phyloP scores from a whole-genome alignment of 257 asterid species.

The Solanum medicagineum region DNA sequence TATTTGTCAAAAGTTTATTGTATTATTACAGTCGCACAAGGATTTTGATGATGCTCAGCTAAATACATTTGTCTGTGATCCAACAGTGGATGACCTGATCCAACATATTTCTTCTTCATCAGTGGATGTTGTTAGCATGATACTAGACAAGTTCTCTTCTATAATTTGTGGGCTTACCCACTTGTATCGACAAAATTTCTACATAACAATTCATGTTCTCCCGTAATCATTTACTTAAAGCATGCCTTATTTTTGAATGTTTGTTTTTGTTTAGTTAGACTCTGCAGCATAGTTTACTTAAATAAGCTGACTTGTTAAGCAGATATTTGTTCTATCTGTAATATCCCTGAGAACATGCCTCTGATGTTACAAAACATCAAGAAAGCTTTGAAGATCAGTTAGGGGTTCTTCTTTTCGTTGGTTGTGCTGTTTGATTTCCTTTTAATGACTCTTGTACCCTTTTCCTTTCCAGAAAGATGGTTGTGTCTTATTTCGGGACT shows the following conservation, averaged over 20 bases:
- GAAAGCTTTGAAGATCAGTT: constrained; percentile 66
- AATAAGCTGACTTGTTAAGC: constrained; percentile 48
- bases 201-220: not conserved
- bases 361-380: constrained; percentile 54
- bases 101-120: constrained; percentile 70
- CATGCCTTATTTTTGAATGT: not conserved
- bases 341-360: constrained; percentile 89
- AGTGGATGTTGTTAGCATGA: constrained; percentile 88
- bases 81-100: constrained; percentile 57
- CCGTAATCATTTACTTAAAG: not conserved
- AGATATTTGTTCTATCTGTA: constrained; percentile 98
- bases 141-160: constrained; percentile 18
- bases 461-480: constrained; percentile 53
- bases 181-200: not conserved
- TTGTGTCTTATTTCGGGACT: too few relatives aligned
- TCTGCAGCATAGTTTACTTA: not conserved
- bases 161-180: not conserved
- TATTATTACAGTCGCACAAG: constrained; percentile 58
- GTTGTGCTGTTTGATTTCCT: not conserved
- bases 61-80: constrained; percentile 85
- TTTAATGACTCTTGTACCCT: constrained; percentile 3
- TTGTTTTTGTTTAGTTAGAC: not conserved
- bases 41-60: constrained; percentile 60
- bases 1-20: not conserved
- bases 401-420: not conserved